Evolutionary conservation across 2,329 filamentous ascomycete genomes (phyloP), one percentile per base, ranked within the genome.

Genomic region (Dendryphion nanum): DNA sequence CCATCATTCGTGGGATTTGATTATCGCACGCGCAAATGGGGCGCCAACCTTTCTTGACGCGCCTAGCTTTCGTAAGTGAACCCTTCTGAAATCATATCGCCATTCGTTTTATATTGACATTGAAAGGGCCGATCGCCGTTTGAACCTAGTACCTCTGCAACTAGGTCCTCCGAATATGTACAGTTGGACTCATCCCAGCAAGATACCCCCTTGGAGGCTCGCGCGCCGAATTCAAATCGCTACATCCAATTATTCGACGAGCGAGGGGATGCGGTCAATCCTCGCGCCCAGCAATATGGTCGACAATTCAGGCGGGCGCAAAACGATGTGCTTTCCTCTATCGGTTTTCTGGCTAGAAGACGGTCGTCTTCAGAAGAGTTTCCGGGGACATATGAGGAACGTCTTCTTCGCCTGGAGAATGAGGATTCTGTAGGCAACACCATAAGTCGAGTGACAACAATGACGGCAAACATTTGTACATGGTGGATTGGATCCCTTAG

Each of bases 291-390:
- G 18, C 57, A 60, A 5, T 62, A 67, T 37, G 68, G 67, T 21
- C 59, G 66, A 21, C 58, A 55, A 18, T 55, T 71, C 24, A 61
- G 72, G 35, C 61, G 66, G 36, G 71, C 72, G 6, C 68, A 72
- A 38, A 75, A 75, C 31, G 69, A 72, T 45, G 66, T 73, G 1
- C 60, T 74, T 4, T 68, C 66, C 15, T 65, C 71, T 0, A 68
- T 74, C 7, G 72, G 71, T 15, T 70, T 74, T 1, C 67, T 74
- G 1, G 69, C 72, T 48, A 57, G 66, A 40, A 66, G 55, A 7
- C 48, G 37, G 13, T 50, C 55, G 18, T 55, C 55, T 4, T 47
- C 51, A 13, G 47, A 56, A 14, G 48, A 44, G 6, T 50, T 61
- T 17, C 53, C 59, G 4, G 55, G 54, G 23, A 46, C 55, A 3